Evolutionary conservation across 352 stramenopile species (phyloP).

Genomic region (Pythium graminicola): DNA sequence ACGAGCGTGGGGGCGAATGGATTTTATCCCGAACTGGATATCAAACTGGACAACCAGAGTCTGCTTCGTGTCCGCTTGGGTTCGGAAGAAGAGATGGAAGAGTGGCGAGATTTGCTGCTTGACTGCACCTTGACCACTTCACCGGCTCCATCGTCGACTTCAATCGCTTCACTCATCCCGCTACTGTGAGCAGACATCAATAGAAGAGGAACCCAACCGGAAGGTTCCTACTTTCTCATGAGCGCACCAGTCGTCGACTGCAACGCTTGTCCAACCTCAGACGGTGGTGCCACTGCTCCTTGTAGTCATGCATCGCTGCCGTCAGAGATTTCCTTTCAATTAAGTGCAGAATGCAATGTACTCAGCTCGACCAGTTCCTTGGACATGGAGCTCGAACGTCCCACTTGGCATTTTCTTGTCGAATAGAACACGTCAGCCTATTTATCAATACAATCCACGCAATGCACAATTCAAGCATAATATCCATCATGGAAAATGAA

Average conservation of each 20-base stretch:
- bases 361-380: neutral
- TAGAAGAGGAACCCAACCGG: constrained; percentile 7
- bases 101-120: constrained; percentile 24
- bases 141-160: constrained; percentile 4
- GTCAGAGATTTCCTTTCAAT: too few relatives aligned
- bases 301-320: too few relatives aligned
- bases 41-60: constrained; percentile 22
- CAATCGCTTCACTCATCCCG: constrained; percentile 9
- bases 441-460: constrained; percentile 8
- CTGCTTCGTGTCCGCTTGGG: constrained; percentile 22
- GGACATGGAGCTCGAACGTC: neutral
- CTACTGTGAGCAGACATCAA: constrained; percentile 10
- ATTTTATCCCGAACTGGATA: constrained; percentile 22
- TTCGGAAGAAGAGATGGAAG: constrained; percentile 27
- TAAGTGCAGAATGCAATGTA: constrained; percentile 18
- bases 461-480: neutral
- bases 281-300: too few relatives aligned
- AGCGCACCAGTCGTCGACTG: neutral
- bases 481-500: neutral
- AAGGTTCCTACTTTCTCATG: constrained; percentile 5
- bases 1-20: constrained; percentile 14
- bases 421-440: too few relatives aligned
- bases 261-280: too few relatives aligned
- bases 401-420: neutral
- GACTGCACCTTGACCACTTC: constrained; percentile 8